Evolutionary conservation across 2,329 filamentous ascomycete genomes (phyloP), one percentile per base, ranked within the genome.

Genomic region (Cadophora malorum): DNA sequence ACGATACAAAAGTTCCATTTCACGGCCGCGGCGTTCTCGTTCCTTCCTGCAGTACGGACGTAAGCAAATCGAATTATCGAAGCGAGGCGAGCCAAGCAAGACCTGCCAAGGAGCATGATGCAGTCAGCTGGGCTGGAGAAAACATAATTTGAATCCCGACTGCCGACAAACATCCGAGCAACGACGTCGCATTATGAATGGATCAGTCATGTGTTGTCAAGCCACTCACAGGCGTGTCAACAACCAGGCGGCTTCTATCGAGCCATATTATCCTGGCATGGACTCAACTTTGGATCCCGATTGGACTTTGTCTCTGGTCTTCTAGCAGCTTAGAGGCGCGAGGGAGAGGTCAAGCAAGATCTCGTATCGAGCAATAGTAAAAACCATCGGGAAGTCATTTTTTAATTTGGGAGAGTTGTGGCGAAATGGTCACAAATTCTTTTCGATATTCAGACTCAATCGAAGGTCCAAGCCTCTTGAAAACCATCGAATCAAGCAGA

Each of bases 1-100:
- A 21, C 25, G 49, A n/a, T 25, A 50, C 8, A 50, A 3, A 25
- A 25, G 2, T 21, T 3, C 8, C 9, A 21, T 50, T 50, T n/a
- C 21, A 50, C 47, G 47, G 21, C 23, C 21, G n/a, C 47, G 47
- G 23, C n/a, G n/a, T 50, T 50, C 21, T 23, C 10, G n/a, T 25
- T 8, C 49, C 21, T 25, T 12, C 49, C 49, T 21, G 21, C n/a
- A 50, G n/a, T 50, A 25, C 28, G 28, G 28, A 28, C 28, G 28
- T 28, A 28, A 50, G 21, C 23, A 12, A 50, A 50, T 50, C 21
- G 21, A 50, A 50, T n/a, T n/a, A 50, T 50, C 21, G 21, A 50
- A 50, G 49, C 49, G 49, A 50, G 49, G n/a, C 49, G 49, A 50
- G 49, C 49, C 49, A 21, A 50, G 35, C 35, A 14, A 41, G 35